Conservation (phyloP, 306 rosid species). For the Malus asiatica region DNA sequence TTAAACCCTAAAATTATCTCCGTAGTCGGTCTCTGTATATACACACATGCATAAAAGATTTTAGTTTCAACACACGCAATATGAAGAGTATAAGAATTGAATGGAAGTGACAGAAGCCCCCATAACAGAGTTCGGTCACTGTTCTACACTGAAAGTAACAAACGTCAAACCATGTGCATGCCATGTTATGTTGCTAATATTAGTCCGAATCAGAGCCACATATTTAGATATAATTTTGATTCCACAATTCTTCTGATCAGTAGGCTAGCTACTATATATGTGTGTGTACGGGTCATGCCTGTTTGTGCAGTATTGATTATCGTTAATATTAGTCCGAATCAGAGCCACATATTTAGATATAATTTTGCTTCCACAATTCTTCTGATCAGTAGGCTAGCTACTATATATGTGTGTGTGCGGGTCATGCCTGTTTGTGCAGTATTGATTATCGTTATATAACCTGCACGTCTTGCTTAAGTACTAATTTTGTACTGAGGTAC, state of each 20-base stretch:
- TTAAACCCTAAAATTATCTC: too few relatives aligned
- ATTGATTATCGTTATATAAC: too few relatives aligned
- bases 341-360: not conserved
- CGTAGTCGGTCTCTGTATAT: too few relatives aligned
- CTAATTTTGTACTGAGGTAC: rapidly evolving
- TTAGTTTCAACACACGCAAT: not conserved
- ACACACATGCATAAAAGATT: not conserved
- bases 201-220: not conserved
- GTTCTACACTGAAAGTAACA: not conserved
- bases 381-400: not conserved
- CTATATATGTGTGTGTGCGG: not conserved
- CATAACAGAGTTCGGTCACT: too few relatives aligned
- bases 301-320: not conserved
- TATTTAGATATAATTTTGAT: not conserved
- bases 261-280: not conserved
- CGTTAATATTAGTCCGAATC: not conserved
- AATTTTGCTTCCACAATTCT: too few relatives aligned
- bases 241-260: not conserved
- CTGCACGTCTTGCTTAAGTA: too few relatives aligned
- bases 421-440: not conserved
- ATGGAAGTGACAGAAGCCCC: too few relatives aligned
- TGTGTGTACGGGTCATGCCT: too few relatives aligned
- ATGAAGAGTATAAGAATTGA: not conserved
- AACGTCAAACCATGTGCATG: too few relatives aligned
- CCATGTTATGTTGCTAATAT: not conserved